Evolutionary conservation across 148 eudicot species (phyloP).

Genomic region (Diospyros kaki): DNA sequence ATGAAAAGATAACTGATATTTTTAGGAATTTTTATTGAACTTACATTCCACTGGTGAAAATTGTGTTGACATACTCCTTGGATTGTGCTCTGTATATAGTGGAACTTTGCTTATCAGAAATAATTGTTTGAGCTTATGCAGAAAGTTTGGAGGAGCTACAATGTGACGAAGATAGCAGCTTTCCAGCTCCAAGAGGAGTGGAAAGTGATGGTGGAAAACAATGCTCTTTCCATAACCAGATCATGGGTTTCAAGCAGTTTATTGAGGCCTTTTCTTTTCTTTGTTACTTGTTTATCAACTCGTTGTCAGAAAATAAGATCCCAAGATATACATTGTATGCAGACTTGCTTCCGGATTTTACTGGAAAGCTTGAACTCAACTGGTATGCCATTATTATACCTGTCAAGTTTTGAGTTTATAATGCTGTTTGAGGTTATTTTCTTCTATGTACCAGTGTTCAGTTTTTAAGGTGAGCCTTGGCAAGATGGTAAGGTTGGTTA

Average conservation of each 20-base stretch:
- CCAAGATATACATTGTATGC: constrained; percentile 53
- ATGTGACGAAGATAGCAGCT: constrained; percentile 43
- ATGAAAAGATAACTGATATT: too few species aligned
- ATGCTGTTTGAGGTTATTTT: not conserved
- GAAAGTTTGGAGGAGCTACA: constrained; percentile 88
- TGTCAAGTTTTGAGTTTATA: not conserved
- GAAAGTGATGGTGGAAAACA: constrained; percentile 32
- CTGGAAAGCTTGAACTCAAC: constrained; percentile 59
- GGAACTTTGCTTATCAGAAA: not conserved
- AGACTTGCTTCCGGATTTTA: constrained; percentile 55
- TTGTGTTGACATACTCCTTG: too few species aligned
- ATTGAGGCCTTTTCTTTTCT: constrained; percentile 80
- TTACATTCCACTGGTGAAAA: too few species aligned
- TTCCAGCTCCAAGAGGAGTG: constrained; percentile 64
- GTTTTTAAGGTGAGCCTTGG: not conserved
- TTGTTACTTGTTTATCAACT: constrained; percentile 40
- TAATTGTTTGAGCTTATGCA: constrained; percentile 23
- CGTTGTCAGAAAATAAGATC: constrained; percentile 35
- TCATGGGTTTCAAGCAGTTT: constrained; percentile 54
- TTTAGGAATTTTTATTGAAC: too few species aligned
- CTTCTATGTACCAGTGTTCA: not conserved
- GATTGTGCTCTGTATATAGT: too few species aligned
- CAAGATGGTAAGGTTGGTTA: too few species aligned
- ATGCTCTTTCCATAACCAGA: constrained; percentile 24
- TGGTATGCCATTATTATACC: constrained; percentile 36